Base-by-base conservation (phyloP, 2,329 filamentous ascomycete species). In the Zasmidium citrigriseum region DNA sequence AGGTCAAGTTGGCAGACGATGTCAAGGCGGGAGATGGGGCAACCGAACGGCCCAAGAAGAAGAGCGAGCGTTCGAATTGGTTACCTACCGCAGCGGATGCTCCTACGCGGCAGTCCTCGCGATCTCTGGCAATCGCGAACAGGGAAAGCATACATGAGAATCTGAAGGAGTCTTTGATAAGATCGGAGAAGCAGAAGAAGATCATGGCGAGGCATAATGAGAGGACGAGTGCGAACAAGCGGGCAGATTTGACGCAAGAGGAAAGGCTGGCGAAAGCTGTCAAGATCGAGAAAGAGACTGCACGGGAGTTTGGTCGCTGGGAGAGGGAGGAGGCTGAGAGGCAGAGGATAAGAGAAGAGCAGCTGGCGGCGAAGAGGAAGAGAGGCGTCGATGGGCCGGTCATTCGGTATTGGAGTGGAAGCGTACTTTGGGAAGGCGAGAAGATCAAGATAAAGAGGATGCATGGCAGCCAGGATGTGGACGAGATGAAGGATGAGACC, bases 321-420 rank as follows among this genome's bases (percentile, higher is more conserved):
- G 93, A 98, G 74, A 89, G 91, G 73, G 90, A 91, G 5, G 95
- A 99, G 77, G 92, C 91, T 76, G 87, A 89, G 72, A 86, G 93
- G 58, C 89, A 93, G 65, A 91, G 93, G 68, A 90, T 96, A 70
- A 84, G 93, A 61, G 84, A 86, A 63, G 89, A 87, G 44, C 93
- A 89, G 76, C 80, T 98, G 49, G 92, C 93, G 41, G 95, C 93
- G 14, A 80, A 98, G 66, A 90, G 96, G 68, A 91, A 92, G 72
- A 86, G 93, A 50, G 91, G 89, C 52, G 82, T 98, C 9, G 88
- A 93, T 54, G 95, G 95, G 0, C 91, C 95, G 0, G 91, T 97
- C 11, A 87, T 97, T 45, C 91, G 90, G 1, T 93, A 90, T 74
- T 97, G 93, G 89, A 98, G 93, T 73, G 95, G 93, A n/a, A 84